phyloP scores from a whole-genome alignment of 1,139 yeast genomes.

The Hyphopichia khmerensis region DNA sequence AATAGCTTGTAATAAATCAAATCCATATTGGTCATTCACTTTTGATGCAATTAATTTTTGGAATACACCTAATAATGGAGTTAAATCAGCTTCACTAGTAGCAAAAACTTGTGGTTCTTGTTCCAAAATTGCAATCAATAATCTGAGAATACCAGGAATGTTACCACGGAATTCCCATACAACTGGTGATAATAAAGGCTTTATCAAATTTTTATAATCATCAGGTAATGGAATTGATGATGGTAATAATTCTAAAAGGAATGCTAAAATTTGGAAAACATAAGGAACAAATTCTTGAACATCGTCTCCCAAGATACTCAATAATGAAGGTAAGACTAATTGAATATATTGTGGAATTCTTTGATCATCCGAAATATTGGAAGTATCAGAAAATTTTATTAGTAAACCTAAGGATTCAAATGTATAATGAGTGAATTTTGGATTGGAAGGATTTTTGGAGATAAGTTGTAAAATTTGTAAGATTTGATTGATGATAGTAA shows the following conservation, averaged over 20 bases:
- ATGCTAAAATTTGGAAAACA: constrained; percentile 84
- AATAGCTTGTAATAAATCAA: constrained; percentile 77
- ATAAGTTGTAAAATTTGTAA: constrained; percentile 68
- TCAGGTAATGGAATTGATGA: constrained; percentile 52
- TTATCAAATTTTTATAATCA: constrained; percentile 62
- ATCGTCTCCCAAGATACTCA: constrained; percentile 72
- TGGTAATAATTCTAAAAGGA: constrained; percentile 66
- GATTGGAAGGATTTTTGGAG: constrained; percentile 90
- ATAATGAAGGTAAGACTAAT: constrained; percentile 62
- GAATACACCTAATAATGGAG: constrained; percentile 92
- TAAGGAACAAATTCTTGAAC: constrained; percentile 95
- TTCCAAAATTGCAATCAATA: constrained; percentile 68
- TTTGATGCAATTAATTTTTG: constrained; percentile 89
- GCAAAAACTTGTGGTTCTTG: constrained; percentile 58
- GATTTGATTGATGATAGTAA: constrained; percentile 61
- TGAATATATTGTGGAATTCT: constrained; percentile 51
- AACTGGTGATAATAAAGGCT: constrained; percentile 82
- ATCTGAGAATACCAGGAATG: constrained; percentile 86
- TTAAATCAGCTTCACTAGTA: constrained; percentile 42
- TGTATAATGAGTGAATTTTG: constrained; percentile 84
- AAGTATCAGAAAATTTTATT: constrained; percentile 45
- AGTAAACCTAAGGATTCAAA: constrained; percentile 86
- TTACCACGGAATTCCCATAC: constrained; percentile 95
- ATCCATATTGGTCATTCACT: constrained; percentile 75
- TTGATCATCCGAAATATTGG: constrained; percentile 15